Evolutionary conservation across 352 stramenopile species (phyloP).

Genomic region (Pythium periplocum): DNA sequence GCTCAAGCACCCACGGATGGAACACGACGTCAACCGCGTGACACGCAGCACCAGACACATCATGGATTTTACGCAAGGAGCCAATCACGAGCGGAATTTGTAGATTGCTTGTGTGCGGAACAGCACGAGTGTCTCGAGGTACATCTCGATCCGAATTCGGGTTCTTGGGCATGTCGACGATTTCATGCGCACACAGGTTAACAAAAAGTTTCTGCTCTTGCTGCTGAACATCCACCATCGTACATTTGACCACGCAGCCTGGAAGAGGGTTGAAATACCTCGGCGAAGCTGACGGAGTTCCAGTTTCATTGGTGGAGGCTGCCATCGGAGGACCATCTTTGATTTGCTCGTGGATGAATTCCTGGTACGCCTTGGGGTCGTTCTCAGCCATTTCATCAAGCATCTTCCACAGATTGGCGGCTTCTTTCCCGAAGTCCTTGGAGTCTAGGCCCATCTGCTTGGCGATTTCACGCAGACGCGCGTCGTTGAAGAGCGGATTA

Average conservation of each 20-base stretch:
- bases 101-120: conserved; percentile 70
- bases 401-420: conserved; percentile 62
- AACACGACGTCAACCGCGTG: conserved; percentile 72
- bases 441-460: conserved; percentile 78
- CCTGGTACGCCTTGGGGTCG: conserved; percentile 65
- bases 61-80: conserved; percentile 41
- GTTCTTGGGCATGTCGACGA: conserved; percentile 71
- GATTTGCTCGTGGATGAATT: conserved; percentile 81
- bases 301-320: conserved; percentile 6
- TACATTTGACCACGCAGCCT: conserved; percentile 77
- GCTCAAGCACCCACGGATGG: conserved; percentile 70
- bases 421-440: conserved; percentile 59
- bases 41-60: conserved; percentile 37
- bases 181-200: conserved; percentile 69
- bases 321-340: conserved; percentile 42
- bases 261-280: conserved; percentile 56
- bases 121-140: conserved; percentile 44
- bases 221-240: conserved; percentile 51
- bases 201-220: conserved; percentile 75
- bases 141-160: conserved; percentile 61
- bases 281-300: not conserved
- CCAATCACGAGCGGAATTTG: conserved; percentile 72
- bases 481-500: conserved; percentile 42
- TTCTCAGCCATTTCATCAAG: conserved; percentile 67
- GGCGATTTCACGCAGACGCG: conserved; percentile 70